Evolutionary conservation across 352 stramenopile genomes (phyloP), one percentile per base, ranked within the genome.

Genomic region (Pythium aquatile): DNA sequence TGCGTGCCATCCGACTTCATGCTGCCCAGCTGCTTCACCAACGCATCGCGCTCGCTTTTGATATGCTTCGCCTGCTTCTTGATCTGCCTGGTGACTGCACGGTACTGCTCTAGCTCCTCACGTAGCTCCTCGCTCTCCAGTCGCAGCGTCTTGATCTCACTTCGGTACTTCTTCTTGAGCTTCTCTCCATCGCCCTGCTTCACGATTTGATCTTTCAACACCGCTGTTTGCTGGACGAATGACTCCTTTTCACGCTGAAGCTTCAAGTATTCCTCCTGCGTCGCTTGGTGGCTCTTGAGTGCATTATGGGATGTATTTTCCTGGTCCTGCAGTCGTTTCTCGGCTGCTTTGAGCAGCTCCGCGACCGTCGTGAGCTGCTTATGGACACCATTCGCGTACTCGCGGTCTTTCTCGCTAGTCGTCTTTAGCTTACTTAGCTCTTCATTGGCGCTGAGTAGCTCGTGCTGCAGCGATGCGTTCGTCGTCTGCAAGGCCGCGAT

Each of bases 341-440:
- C 83, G 5, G 72, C 82, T 9, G 79, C 61, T 33, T 84, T 81
- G 11, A 92, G 73, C 56, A 92, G 53, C 33, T 88, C 73, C 2
- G 83, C 75, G 1, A 78, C 76, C 1, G 79, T 88, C 35, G 68
- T 69, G 8, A 92, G 74, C 58, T 92, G 83, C n/a, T 51, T 55
- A 57, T 88, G 81, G 26, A 90, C 76, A 33, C 78, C 66, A 30
- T 82, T 65, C 8, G 75, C 78, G 56, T 91, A 88, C 61, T 83
- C 73, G 46, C 77, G 73, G 53, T 88, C 81, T 49, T 85, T 78
- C 17, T 69, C 51, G 14, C 59, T 61, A 1, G 48, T 44, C 2
- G 42, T 29, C 5, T 54, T 48, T 6, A 64, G 26, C 6, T 20
- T 44, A 3, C 44, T 48, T 1, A 67, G 53, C 58, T 63, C 32